Evolutionary conservation across 2,329 filamentous ascomycete genomes (phyloP).

Genomic region (Cordyceps militaris): DNA sequence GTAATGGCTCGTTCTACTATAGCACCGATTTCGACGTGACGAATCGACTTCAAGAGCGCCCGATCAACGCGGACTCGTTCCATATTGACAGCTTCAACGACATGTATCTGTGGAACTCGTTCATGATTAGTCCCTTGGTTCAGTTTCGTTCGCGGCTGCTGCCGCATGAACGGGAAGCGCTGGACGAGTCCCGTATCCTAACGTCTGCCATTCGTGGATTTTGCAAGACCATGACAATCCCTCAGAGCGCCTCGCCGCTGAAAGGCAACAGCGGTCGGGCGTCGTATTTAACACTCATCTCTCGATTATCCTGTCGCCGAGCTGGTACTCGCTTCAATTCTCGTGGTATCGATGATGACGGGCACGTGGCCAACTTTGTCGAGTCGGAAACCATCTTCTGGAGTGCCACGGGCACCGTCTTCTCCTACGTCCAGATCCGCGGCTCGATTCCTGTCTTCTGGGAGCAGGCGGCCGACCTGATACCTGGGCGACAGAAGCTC

Average conservation of each 20-base stretch:
- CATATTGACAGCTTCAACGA: constrained; percentile 91
- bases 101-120: constrained; percentile 94
- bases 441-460: constrained; percentile 95
- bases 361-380: constrained; percentile 98
- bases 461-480: constrained; percentile 83
- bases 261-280: constrained; percentile 64
- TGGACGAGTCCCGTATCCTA: constrained; percentile 83
- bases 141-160: constrained; percentile 80
- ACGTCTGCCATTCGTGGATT: constrained; percentile 94
- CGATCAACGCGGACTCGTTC: constrained; percentile 69
- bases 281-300: constrained; percentile 82
- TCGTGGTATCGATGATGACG: no score
- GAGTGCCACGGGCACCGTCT: constrained; percentile 69
- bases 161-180: constrained; percentile 62
- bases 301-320: constrained; percentile 79
- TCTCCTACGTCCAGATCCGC: constrained; percentile 88
- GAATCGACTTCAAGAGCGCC: constrained; percentile 81
- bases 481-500: constrained; percentile 93
- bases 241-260: constrained; percentile 66
- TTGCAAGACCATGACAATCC: constrained; percentile 78
- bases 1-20: constrained; percentile 95
- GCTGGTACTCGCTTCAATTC: constrained; percentile 93
- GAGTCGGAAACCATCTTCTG: constrained; percentile 93
- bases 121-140: constrained; percentile 91
- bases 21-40: constrained; percentile 98